Evolutionary conservation across 2,329 filamentous ascomycete species (phyloP).

Genomic region (Fusarium nurragi): DNA sequence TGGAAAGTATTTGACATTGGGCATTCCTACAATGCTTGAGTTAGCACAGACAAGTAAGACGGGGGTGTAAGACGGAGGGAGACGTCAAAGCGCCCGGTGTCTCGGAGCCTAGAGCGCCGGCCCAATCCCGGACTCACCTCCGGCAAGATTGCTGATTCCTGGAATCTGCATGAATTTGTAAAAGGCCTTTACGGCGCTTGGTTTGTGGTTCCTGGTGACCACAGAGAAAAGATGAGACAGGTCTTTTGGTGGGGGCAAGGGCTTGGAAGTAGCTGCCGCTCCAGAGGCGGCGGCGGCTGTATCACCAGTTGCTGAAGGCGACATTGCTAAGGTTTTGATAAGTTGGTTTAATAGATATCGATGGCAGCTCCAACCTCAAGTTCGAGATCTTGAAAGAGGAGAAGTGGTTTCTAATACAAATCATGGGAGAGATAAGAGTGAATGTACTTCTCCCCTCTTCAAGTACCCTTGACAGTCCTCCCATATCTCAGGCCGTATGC

Average conservation of each 20-base stretch:
- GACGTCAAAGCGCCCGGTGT: not conserved
- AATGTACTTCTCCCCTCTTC: conserved; percentile 9
- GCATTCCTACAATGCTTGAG: conserved; percentile 67
- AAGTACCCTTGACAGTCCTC: conserved; percentile 28
- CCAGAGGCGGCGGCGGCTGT: conserved; percentile 2
- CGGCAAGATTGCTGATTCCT: conserved; percentile 69
- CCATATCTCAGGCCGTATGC: conserved; percentile 9
- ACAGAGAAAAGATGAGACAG: conserved; percentile 82
- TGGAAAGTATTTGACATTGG: conserved; percentile 84
- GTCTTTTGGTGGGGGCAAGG: conserved; percentile 66
- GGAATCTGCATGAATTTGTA: conserved; percentile 84
- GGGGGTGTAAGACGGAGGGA: not conserved
- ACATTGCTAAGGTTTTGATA: conserved; percentile 18
- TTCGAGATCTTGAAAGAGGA: not conserved
- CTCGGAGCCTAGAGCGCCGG: conserved; percentile 7
- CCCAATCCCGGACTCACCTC: conserved; percentile 56
- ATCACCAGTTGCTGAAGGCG: conserved; percentile 34
- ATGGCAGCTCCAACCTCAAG: not conserved
- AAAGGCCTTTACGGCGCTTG: conserved; percentile 79
- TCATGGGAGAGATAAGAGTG: conserved; percentile 12
- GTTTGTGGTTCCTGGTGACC: conserved; percentile 69
- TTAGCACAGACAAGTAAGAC: conserved; percentile 17
- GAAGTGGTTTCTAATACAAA: conserved; percentile 1
- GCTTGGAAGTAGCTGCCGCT: conserved; percentile 18
- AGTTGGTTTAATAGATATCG: conserved; percentile 1